These are phyloP conservation scores for Solanum hybrid DNA, from an alignment of 305 asterid genomes.

Conservation along the genomic window DNA sequence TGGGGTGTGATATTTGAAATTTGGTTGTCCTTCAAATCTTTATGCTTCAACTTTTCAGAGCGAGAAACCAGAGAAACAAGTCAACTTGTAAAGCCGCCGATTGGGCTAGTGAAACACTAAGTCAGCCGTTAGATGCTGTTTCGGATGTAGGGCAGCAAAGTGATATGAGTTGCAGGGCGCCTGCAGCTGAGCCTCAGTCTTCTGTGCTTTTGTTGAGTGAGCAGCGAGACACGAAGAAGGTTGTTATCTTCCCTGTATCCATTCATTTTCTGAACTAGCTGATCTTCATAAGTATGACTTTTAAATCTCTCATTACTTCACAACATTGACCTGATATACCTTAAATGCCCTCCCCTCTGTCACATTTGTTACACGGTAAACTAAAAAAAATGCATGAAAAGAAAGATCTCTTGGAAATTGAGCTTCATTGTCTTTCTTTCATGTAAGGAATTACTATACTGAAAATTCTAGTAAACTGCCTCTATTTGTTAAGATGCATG, in stretches of 20 bases:
- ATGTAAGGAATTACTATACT: not conserved
- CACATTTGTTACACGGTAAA: not conserved
- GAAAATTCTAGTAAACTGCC: not conserved
- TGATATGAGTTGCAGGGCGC: constrained; percentile 24
- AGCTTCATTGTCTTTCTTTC: not conserved
- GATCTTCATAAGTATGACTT: not conserved
- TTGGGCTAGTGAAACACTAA: constrained; percentile 35
- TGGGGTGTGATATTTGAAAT: not conserved
- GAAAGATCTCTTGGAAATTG: not conserved
- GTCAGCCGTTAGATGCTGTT: constrained; percentile 31
- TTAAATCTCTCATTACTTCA: not conserved
- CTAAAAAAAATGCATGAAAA: not conserved
- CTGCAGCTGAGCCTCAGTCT: constrained; percentile 29
- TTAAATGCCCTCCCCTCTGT: not conserved
- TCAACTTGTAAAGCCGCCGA: constrained; percentile 19
- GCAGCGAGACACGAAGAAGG: constrained; percentile 43
- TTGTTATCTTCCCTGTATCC: constrained; percentile 16
- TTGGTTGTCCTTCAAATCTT: not conserved
- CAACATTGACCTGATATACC: not conserved
- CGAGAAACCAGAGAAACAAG: constrained; percentile 33
- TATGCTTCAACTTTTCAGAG: constrained; percentile 25
- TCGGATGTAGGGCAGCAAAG: constrained; percentile 17
- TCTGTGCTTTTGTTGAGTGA: constrained; percentile 14
- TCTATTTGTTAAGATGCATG: not conserved
- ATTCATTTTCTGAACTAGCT: not conserved